phyloP scores from a whole-genome alignment of 768 basidiomycete genomes.

The Tulasnella sp. region DNA sequence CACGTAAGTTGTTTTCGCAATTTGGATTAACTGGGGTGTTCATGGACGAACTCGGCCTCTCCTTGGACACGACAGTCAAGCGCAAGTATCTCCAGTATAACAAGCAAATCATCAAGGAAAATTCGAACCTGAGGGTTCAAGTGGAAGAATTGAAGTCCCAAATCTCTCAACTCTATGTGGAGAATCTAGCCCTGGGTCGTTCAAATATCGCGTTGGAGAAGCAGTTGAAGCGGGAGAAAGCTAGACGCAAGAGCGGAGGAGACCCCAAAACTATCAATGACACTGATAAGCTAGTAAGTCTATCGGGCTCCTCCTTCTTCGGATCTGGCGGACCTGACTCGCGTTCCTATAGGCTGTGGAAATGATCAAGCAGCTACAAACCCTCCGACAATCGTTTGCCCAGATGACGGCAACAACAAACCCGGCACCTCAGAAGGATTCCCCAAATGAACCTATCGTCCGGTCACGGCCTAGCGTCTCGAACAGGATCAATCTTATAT shows the following conservation, averaged over 20 bases:
- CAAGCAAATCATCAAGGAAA: constrained; percentile 17
- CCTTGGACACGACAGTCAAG: constrained; percentile 2
- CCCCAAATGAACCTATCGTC: neutral
- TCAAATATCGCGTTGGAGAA: constrained; percentile 16
- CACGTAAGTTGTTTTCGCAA: neutral
- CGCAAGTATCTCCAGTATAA: constrained; percentile 19
- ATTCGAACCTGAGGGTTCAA: constrained; percentile 13
- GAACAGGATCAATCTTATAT: constrained; percentile 6
- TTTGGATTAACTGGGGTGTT: neutral
- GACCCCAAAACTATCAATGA: neutral
- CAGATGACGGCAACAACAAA: neutral
- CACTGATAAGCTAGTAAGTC: constrained; percentile 3
- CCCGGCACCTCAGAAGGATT: neutral
- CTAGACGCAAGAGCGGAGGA: neutral
- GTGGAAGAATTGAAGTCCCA: constrained; percentile 17
- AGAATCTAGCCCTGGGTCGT: constrained; percentile 10
- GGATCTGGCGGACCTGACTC: neutral
- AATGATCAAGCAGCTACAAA: constrained; percentile 11
- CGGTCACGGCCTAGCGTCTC: constrained; percentile 1
- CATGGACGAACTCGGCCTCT: neutral
- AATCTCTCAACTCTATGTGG: constrained; percentile 15
- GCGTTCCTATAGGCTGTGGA: neutral
- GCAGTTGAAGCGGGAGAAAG: constrained; percentile 9
- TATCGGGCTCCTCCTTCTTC: neutral
- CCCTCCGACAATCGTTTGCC: constrained; percentile 2